These are phyloP conservation scores for Annulohypoxylon nitens DNA, from an alignment of 495 filamentous ascomycete genomes.

Conservation along the genomic window DNA sequence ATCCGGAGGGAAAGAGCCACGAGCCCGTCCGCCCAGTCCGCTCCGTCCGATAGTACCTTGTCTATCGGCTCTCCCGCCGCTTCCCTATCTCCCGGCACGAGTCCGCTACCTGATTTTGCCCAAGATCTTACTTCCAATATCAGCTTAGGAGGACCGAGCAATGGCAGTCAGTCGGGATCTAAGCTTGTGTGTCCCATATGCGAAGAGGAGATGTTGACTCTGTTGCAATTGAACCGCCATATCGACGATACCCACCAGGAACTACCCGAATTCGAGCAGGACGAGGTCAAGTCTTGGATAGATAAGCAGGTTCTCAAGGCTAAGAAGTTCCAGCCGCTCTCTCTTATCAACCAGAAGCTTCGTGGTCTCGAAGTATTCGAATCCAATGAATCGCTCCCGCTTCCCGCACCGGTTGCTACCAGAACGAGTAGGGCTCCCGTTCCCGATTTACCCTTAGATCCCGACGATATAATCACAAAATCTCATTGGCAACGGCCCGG, in stretches of 20 bases:
- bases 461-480: constrained; percentile 88
- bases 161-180: constrained; percentile 53
- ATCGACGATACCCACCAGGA: constrained; percentile 95
- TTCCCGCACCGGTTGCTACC: constrained; percentile 42
- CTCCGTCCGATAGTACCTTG: constrained; percentile 67
- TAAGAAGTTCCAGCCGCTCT: constrained; percentile 93
- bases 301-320: constrained; percentile 95
- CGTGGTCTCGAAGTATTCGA: constrained; percentile 98
- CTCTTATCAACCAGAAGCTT: constrained; percentile 87
- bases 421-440: constrained; percentile 43
- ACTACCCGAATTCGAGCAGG: constrained; percentile 91
- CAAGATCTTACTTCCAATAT: constrained; percentile 64
- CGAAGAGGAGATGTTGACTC: constrained; percentile 95
- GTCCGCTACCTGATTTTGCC: constrained; percentile 55
- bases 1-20: constrained; percentile 51
- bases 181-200: constrained; percentile 94
- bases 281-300: constrained; percentile 99
- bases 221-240: constrained; percentile 94
- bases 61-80: constrained; percentile 59
- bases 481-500: constrained; percentile 87
- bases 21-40: constrained; percentile 63
- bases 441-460: constrained; percentile 69
- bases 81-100: constrained; percentile 50
- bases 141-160: constrained; percentile 61
- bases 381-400: constrained; percentile 76